Percentiles rank a stretch among this genome's conserved stretches.
Conservation (phyloP, 2,329 filamentous ascomycete species). For the Fusarium sp. region DNA sequence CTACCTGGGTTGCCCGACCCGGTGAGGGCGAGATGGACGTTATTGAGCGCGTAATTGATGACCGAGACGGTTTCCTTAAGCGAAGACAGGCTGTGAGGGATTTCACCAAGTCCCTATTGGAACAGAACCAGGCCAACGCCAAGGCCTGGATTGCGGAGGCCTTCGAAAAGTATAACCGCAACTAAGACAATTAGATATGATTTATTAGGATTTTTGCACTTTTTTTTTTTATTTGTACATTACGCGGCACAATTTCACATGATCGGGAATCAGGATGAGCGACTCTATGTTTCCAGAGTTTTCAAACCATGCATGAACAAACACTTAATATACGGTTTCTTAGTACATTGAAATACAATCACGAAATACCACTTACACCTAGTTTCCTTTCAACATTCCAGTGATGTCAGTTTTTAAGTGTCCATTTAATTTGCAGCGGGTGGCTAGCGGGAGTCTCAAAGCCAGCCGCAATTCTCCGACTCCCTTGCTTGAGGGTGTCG, state of each 20-base stretch:
- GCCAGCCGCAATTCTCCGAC: constrained; percentile 10
- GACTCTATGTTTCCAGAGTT: constrained; percentile 34
- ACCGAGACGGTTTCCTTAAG: constrained; percentile 39
- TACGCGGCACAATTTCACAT: constrained; percentile 33
- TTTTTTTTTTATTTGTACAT: constrained; percentile 22
- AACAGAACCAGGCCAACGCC: constrained; percentile 39
- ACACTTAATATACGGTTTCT: constrained; percentile 38
- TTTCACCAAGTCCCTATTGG: constrained; percentile 21
- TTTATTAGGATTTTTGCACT: constrained; percentile 21
- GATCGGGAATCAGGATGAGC: constrained; percentile 43
- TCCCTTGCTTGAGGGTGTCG: constrained; percentile 12
- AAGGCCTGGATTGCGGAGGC: constrained; percentile 40
- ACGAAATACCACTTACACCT: constrained; percentile 18
- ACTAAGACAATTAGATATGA: constrained; percentile 26
- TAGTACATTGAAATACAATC: constrained; percentile 21
- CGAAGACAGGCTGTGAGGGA: constrained; percentile 37
- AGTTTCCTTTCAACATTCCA: constrained; percentile 11
- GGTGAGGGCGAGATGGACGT: constrained; percentile 47
- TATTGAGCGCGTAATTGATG: constrained; percentile 42
- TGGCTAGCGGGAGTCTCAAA: constrained; percentile 29
- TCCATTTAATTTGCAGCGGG: constrained; percentile 7
- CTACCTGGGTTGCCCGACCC: constrained; percentile 40
- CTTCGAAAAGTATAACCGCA: constrained; percentile 19
- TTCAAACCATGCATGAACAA: constrained; percentile 31
- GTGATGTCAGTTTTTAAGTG: constrained; percentile 9